These are phyloP conservation scores for Trametes punicea DNA, from an alignment of 768 basidiomycete species.

Conservation along the genomic window DNA sequence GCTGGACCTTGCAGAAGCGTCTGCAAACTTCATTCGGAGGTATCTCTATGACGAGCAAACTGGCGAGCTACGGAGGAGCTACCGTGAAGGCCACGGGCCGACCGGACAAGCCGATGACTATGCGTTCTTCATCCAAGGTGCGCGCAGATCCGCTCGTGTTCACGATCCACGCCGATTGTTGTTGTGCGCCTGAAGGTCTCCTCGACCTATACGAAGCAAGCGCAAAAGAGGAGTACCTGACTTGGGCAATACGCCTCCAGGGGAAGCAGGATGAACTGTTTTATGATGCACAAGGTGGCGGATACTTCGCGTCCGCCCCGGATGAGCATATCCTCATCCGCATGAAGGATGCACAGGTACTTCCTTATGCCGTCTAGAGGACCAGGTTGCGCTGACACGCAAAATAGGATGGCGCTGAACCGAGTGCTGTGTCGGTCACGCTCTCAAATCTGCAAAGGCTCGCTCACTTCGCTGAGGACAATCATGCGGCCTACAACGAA, in stretches of 20 bases:
- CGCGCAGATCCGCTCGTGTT: neutral
- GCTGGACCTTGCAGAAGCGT: slow-evolving; percentile 17
- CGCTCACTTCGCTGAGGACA: slow-evolving; percentile 25
- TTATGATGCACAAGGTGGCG: slow-evolving; percentile 37
- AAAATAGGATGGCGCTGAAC: slow-evolving; percentile 32
- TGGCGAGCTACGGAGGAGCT: slow-evolving; percentile 31
- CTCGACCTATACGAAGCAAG: slow-evolving; percentile 38
- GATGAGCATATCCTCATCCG: slow-evolving; percentile 36
- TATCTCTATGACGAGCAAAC: slow-evolving; percentile 21
- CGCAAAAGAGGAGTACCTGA: slow-evolving; percentile 31
- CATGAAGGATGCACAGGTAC: slow-evolving; percentile 35
- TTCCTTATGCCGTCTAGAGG: neutral
- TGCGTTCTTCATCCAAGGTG: slow-evolving; percentile 35
- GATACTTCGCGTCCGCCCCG: slow-evolving; percentile 37
- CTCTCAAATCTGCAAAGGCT: slow-evolving; percentile 30
- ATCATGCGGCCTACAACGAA: slow-evolving; percentile 19
- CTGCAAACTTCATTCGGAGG: slow-evolving; percentile 20
- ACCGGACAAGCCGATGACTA: slow-evolving; percentile 40
- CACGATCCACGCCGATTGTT: too few relatives aligned
- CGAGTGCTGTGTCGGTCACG: slow-evolving; percentile 27
- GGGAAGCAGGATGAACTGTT: slow-evolving; percentile 38
- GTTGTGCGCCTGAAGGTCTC: too few relatives aligned
- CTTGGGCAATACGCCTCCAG: slow-evolving; percentile 36
- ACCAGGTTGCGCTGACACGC: neutral
- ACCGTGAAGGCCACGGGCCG: slow-evolving; percentile 36